Evolutionary conservation across 2,329 filamentous ascomycete species (phyloP).

Genomic region (Didymellaceae sp.): DNA sequence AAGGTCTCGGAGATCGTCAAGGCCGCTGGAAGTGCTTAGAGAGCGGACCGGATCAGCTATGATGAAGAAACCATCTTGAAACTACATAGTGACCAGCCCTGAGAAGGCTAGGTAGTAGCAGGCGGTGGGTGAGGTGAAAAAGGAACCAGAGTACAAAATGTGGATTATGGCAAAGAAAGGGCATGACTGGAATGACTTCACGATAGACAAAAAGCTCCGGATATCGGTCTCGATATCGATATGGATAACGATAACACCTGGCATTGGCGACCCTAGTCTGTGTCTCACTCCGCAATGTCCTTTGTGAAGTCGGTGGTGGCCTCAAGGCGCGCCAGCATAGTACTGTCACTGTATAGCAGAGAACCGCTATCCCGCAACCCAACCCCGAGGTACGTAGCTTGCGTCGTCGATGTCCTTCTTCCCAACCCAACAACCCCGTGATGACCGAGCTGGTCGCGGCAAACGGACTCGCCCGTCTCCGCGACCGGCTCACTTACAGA

Average conservation of each 20-base stretch:
- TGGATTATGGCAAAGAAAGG: constrained; percentile 1
- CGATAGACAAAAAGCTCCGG: constrained; percentile 33
- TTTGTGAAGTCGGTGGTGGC: background rate
- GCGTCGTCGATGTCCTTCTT: background rate
- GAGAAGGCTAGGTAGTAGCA: no score
- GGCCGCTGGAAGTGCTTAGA: constrained; percentile 37
- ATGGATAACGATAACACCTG: constrained; percentile 15
- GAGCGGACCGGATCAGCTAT: constrained; percentile 11
- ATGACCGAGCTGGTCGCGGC: constrained; percentile 16
- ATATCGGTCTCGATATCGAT: no score
- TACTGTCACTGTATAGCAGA: no score
- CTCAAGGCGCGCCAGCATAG: no score
- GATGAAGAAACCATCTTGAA: constrained; percentile 9
- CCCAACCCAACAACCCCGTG: background rate
- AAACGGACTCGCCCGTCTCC: background rate
- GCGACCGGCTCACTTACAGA: constrained; percentile 21
- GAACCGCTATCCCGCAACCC: no score
- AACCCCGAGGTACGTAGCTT: constrained; percentile 14
- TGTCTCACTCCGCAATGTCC: background rate
- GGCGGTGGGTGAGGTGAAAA: background rate
- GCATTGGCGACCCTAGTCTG: constrained; percentile 8
- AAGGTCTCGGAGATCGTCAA: constrained; percentile 80
- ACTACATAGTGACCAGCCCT: constrained; percentile 5
- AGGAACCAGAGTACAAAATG: no score
- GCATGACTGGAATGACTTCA: constrained; percentile 23